Percentiles rank a stretch among this genome's conserved stretches.
These are phyloP conservation scores for Colletotrichum sp. DNA, from an alignment of 2,329 filamentous ascomycete species.

Conservation along the genomic window DNA sequence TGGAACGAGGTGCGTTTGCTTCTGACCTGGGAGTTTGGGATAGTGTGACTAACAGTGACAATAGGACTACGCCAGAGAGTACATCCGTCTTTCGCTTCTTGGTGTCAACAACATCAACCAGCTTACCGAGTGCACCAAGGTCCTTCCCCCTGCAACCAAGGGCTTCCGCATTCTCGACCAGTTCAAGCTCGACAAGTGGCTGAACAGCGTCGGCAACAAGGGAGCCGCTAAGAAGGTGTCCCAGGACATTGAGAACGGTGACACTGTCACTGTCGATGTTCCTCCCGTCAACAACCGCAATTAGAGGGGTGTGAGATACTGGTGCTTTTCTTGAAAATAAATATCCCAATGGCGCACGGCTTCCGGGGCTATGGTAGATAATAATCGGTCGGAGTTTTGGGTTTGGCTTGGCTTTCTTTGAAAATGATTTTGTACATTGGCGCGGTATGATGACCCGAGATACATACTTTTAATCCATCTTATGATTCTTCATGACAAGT, in stretches of 20 bases:
- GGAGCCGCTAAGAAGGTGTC: constrained; percentile 18
- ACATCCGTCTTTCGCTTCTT: constrained; percentile 61
- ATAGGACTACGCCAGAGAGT: constrained; percentile 56
- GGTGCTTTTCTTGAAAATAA: not conserved
- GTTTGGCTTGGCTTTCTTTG: not conserved
- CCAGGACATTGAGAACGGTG: constrained; percentile 15
- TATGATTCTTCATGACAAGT: not conserved
- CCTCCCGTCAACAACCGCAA: constrained; percentile 6
- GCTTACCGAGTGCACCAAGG: constrained; percentile 60
- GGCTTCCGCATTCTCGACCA: constrained; percentile 16
- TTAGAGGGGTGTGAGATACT: not conserved
- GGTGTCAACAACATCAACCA: constrained; percentile 63
- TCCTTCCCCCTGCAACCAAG: constrained; percentile 41
- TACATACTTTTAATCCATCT: not conserved
- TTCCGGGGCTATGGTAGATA: not conserved
- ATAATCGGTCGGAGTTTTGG: not conserved
- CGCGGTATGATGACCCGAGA: not conserved
- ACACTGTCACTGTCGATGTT: constrained; percentile 1
- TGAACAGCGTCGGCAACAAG: constrained; percentile 22
- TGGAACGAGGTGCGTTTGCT: constrained; percentile 45
- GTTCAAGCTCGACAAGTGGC: constrained; percentile 23
- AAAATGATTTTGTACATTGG: not conserved
- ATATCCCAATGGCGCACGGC: not conserved
- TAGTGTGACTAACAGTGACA: not conserved
- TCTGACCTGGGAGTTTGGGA: too few species aligned